Conservation (phyloP, 1,139 yeast genomes). For the Yarrowia galli region DNA sequence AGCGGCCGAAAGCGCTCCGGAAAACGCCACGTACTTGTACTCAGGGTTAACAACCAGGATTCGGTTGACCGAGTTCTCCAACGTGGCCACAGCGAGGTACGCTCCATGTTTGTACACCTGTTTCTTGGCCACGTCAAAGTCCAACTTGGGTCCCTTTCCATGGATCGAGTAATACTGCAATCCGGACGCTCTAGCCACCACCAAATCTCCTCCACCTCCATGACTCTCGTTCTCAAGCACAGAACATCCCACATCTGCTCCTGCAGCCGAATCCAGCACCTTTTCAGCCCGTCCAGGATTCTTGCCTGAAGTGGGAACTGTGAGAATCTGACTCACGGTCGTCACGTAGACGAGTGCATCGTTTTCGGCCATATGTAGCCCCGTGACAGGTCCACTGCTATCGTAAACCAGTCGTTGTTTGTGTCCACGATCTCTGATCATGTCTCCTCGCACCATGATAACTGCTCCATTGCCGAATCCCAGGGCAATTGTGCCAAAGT, state of each 20-base stretch:
- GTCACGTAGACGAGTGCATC: conserved; percentile 60
- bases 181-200: conserved; percentile 62
- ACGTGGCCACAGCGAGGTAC: conserved; percentile 20
- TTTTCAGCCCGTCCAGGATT: conserved; percentile 73
- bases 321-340: conserved; percentile 72
- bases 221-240: conserved; percentile 52
- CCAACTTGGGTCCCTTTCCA: conserved; percentile 64
- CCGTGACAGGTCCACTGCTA: conserved; percentile 74
- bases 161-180: conserved; percentile 62
- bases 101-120: conserved; percentile 50
- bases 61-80: conserved; percentile 52
- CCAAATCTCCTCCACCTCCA: conserved; percentile 52
- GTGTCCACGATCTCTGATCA: conserved; percentile 87
- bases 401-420: conserved; percentile 82
- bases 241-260: conserved; percentile 77
- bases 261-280: conserved; percentile 65
- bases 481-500: conserved; percentile 71
- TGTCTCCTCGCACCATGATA: conserved; percentile 82
- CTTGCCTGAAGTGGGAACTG: conserved; percentile 80
- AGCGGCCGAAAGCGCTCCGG: conserved; percentile 69
- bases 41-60: conserved; percentile 70
- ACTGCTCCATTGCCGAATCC: conserved; percentile 93
- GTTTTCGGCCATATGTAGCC: conserved; percentile 63
- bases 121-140: conserved; percentile 67
- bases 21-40: conserved; percentile 75